Base-by-base conservation (phyloP, 169 alveolate genomes). In the Plasmodium adleri region DNA sequence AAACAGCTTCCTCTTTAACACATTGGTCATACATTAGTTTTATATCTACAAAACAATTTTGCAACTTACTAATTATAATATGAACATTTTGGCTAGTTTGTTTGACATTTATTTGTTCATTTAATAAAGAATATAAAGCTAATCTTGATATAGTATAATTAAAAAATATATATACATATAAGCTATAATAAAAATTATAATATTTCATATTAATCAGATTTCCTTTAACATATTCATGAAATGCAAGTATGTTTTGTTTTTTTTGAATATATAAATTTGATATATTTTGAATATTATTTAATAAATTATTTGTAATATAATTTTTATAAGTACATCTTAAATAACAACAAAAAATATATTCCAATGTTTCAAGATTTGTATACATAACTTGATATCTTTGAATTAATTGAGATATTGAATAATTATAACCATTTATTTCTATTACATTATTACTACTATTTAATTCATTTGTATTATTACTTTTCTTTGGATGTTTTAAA, bases 331-430 rank as follows among this genome's bases (percentile, higher is more conserved):
- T 85, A 9, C 76, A 4, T 24, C 47, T 85, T 8, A 71, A 9
- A 50, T 43, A 66, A 20, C 76, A 85, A 22, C 72, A 85, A 5
- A 85, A 22, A 28, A 85, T 71, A 50, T 85, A 85, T 50, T 85
- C 92, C 22, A 85, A n/a, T 50, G 86, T 45, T 58, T 85, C 92
- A 17, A 85, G 49, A 59, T 85, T 85, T 32, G 32, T 17, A 32
- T 70, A 12, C 10, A 22, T 22, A 45, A 22, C n/a, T 17, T 47
- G 60, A 70, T 70, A 70, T 6, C 6, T 45, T 32, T 15, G 47
- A 15, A 45, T 39, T 1, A 17, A 47, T 9, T 47, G 26, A 15
- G 49, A 12, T 24, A 66, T 12, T n/a, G 74, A 66, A 28, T 26
- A 28, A 10, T 12, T 8, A 3, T 39, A 22, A 24, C 43, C 28